Evolutionary conservation across 345 rosid species (phyloP).

Genomic region (Bruguiera parviflora): DNA sequence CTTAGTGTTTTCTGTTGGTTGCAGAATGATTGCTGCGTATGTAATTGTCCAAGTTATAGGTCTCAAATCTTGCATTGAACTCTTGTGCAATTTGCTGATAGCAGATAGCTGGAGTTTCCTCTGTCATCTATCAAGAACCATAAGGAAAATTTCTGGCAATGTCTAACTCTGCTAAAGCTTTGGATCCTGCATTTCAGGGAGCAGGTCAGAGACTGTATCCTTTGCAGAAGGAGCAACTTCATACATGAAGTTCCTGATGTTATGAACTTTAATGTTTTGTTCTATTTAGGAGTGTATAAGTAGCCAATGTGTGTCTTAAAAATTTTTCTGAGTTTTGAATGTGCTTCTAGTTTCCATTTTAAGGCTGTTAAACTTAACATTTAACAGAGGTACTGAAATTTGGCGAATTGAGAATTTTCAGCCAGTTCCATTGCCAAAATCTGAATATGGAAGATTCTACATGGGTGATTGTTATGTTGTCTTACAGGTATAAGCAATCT

Average conservation of each 20-base stretch:
- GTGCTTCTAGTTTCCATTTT: conserved; percentile 16
- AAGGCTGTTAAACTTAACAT: conserved; percentile 54
- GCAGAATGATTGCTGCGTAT: not conserved
- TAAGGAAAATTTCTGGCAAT: conserved; percentile 36
- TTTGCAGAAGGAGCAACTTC: conserved; percentile 20
- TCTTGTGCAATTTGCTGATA: conserved; percentile 17
- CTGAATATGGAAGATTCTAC: conserved; percentile 94
- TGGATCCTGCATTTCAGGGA: conserved; percentile 97
- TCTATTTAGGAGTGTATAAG: too few species aligned
- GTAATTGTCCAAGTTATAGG: not conserved
- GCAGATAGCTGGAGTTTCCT: conserved; percentile 10
- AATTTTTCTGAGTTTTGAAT: not conserved
- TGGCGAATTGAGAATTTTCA: conserved; percentile 98
- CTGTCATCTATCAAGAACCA: not conserved
- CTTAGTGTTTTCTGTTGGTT: not conserved
- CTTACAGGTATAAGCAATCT: conserved; percentile 60
- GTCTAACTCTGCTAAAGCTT: conserved; percentile 72
- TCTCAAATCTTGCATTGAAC: conserved; percentile 18
- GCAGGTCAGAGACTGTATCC: conserved; percentile 96
- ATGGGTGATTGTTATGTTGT: conserved; percentile 92
- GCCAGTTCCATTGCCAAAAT: conserved; percentile 77
- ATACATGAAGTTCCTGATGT: not conserved
- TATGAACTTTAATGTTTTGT: too few species aligned
- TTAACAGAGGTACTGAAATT: conserved; percentile 80
- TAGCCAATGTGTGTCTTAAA: too few species aligned